Evolutionary conservation across 169 alveolate species (phyloP).

Genomic region (Plasmodium gonderi): DNA sequence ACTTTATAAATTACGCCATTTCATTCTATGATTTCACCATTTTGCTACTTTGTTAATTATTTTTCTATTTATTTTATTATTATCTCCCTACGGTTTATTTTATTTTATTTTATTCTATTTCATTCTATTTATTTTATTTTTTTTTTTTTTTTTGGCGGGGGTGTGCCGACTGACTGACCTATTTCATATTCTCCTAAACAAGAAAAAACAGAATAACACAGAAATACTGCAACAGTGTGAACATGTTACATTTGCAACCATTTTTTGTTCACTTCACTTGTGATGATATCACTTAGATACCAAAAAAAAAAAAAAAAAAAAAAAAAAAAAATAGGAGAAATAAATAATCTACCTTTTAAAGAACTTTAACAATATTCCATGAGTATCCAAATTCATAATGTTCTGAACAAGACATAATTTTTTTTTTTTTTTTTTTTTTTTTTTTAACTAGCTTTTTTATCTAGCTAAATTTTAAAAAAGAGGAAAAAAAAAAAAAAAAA

Average conservation of each 20-base stretch:
- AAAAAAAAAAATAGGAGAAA: not conserved
- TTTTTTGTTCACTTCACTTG: not conserved
- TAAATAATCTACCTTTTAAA: not conserved
- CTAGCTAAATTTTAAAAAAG: constrained; percentile 11
- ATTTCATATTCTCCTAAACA: not conserved
- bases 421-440: constrained; percentile 10
- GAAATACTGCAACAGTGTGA: not conserved
- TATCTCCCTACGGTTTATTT: not conserved
- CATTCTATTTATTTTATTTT: too few species aligned
- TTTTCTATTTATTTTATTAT: not conserved
- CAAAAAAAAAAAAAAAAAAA: not conserved
- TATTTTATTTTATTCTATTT: too few species aligned
- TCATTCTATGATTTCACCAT: too few species aligned
- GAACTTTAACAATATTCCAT: not conserved
- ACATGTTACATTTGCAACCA: not conserved
- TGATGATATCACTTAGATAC: not conserved
- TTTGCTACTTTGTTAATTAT: not conserved
- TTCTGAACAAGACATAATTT: not conserved
- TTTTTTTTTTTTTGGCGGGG: too few species aligned
- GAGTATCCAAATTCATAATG: not conserved
- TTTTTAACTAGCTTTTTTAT: not conserved
- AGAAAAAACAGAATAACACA: not conserved
- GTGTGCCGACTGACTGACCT: not conserved
- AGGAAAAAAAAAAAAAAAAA: not conserved
- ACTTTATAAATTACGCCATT: too few species aligned